A percentile compares a stretch with the other conserved stretches of the same genome.
Conservation (phyloP, 768 basidiomycete species). For the Daedalea quercina region DNA sequence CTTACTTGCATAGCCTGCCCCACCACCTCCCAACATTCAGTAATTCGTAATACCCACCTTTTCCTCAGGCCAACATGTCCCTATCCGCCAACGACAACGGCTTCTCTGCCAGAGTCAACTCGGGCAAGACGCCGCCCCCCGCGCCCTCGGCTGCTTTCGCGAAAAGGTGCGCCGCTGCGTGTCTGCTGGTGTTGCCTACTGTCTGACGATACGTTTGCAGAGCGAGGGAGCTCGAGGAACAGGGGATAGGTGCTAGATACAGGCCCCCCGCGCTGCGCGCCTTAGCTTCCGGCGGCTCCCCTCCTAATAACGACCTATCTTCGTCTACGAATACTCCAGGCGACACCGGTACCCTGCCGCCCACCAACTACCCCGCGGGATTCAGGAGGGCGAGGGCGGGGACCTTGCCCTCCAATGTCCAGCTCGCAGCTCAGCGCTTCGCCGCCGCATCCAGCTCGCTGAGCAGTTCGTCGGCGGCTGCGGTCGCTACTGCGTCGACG, state of each 20-base stretch:
- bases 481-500: constrained; percentile 29
- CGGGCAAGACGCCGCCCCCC: constrained; percentile 86
- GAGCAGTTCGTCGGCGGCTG: constrained; percentile 31
- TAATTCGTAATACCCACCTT: constrained; percentile 81
- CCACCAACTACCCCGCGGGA: constrained; percentile 75
- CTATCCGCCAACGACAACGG: constrained; percentile 79
- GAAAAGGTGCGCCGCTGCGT: constrained; percentile 54
- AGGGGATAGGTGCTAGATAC: constrained; percentile 59
- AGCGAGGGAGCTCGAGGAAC: constrained; percentile 81
- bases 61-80: constrained; percentile 75
- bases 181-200: constrained; percentile 10
- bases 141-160: constrained; percentile 87
- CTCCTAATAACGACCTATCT: constrained; percentile 54
- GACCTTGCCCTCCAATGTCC: constrained; percentile 93
- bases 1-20: constrained; percentile 23
- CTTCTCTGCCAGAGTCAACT: constrained; percentile 75
- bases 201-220: constrained; percentile 31
- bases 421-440: constrained; percentile 79
- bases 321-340: constrained; percentile 51
- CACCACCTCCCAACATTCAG: constrained; percentile 26
- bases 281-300: constrained; percentile 62
- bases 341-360: constrained; percentile 53
- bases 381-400: constrained; percentile 96
- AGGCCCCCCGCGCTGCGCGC: constrained; percentile 74
- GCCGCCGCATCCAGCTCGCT: constrained; percentile 59